Base-by-base conservation (phyloP, 169 alveolate genomes). In the Plasmodium blacklocki region DNA sequence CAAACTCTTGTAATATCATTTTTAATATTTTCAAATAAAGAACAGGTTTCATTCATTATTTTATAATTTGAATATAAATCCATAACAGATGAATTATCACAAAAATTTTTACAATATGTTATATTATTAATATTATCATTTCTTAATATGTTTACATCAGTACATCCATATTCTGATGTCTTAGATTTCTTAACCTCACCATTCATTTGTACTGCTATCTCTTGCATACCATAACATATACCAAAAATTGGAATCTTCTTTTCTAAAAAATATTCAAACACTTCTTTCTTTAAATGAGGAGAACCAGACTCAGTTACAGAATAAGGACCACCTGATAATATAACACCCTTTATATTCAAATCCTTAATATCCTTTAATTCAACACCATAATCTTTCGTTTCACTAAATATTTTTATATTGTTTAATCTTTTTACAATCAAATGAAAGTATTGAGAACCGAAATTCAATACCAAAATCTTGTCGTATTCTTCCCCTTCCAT, bases 401-500 rank as follows among this genome's bases (percentile, higher is more conserved):
- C 96, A 74, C 95, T 92, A 64, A 83, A 71, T 39, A 94, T 90
- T 14, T 93, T 93, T 47, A 92, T 74, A 14, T 75, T 90, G 11
- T 94, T 86, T 45, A 94, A 86, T 47, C 92, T 78, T 23, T 94
- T 86, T 23, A 92, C 93, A 83, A 94, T 85, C 19, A 94, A 29
- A 56, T 93, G 93, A n/a, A 94, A 87, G 29, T 91, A 89, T 73
- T 93, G 94, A 63, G 93, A 92, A 14, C 96, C 96, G 62, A 92
- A 90, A 89, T 94, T 94, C 67, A 92, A 80, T 15, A 94, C 90
- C 45, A 94, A 86, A 26, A 92, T 91, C 49, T 47, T 64, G 63
- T 92, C 89, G 21, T 66, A 78, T 11, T 52, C 88, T 2, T 56
- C 78, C 9, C 72, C 72, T 54, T 75, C 88, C 89, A 78, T 78